A percentile compares a stretch with the other conserved stretches of the same genome.
Evolutionary conservation across 305 asterid species (phyloP).

Genomic region (Coffea humblotiana): DNA sequence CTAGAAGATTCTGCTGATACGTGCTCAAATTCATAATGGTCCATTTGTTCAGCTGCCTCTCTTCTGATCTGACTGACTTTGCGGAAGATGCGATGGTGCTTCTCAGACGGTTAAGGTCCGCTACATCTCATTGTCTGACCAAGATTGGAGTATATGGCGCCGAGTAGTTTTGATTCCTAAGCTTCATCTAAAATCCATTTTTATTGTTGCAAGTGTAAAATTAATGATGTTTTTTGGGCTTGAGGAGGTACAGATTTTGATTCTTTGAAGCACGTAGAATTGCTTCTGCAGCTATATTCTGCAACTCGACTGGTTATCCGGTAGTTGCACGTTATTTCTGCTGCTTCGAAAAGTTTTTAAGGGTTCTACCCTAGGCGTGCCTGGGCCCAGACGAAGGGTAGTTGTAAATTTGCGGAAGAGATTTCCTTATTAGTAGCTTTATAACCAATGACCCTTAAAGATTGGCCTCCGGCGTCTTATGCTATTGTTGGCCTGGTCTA

Average conservation of each 20-base stretch:
- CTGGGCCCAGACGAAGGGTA: background rate
- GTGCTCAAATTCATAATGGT: background rate
- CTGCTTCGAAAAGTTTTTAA: background rate
- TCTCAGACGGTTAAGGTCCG: background rate
- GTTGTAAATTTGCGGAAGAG: background rate
- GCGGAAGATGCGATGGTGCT: background rate
- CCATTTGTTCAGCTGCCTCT: background rate
- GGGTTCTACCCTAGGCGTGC: background rate
- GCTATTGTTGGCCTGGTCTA: too few relatives aligned
- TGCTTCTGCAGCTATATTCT: background rate
- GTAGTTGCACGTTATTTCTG: background rate
- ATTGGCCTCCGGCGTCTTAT: too few relatives aligned
- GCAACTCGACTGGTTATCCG: background rate
- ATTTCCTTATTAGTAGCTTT: too few relatives aligned
- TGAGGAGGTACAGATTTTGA: background rate
- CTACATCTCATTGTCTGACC: background rate
- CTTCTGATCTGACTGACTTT: background rate
- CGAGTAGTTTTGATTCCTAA: background rate
- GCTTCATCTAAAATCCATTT: background rate
- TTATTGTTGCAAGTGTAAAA: background rate
- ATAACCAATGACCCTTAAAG: too few relatives aligned
- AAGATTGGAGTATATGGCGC: background rate
- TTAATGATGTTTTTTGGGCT: background rate
- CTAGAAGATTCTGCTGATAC: slow-evolving; percentile 30
- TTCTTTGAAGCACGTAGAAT: background rate